Evolutionary conservation across 1,284 basidiomycete species (phyloP).

Genomic region (Fomes fomentarius): DNA sequence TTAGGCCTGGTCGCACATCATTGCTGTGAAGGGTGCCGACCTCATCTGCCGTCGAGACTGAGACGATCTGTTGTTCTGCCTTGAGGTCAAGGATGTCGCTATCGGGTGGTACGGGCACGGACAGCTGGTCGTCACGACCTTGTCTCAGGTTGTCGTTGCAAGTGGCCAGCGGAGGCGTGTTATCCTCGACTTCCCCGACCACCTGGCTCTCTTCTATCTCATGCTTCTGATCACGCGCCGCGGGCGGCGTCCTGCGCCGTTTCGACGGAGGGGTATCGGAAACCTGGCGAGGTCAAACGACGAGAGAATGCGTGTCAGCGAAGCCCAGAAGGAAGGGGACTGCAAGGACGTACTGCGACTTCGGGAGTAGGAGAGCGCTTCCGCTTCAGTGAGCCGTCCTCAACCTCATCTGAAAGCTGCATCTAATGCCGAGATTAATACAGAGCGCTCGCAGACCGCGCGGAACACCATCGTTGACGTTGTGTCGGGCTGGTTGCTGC

Average conservation of each 20-base stretch:
- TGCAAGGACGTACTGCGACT: constrained; percentile 6
- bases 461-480: background rate
- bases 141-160: background rate
- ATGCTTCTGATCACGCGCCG: no score
- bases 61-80: background rate
- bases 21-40: no score
- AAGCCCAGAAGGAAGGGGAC: background rate
- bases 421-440: constrained; percentile 5
- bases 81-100: no score
- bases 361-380: constrained; percentile 12
- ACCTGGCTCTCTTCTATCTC: constrained; percentile 1
- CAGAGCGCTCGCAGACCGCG: background rate
- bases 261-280: constrained; percentile 21
- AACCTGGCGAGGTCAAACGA: background rate
- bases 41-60: background rate
- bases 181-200: constrained; percentile 5
- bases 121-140: background rate
- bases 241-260: constrained; percentile 26
- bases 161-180: background rate
- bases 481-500: background rate
- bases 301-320: background rate
- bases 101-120: no score
- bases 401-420: constrained; percentile 11
- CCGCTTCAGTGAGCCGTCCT: constrained; percentile 20
- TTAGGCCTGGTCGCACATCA: no score